Evolutionary conservation across 352 stramenopile species (phyloP).

Genomic region (Discostella stelligera): DNA sequence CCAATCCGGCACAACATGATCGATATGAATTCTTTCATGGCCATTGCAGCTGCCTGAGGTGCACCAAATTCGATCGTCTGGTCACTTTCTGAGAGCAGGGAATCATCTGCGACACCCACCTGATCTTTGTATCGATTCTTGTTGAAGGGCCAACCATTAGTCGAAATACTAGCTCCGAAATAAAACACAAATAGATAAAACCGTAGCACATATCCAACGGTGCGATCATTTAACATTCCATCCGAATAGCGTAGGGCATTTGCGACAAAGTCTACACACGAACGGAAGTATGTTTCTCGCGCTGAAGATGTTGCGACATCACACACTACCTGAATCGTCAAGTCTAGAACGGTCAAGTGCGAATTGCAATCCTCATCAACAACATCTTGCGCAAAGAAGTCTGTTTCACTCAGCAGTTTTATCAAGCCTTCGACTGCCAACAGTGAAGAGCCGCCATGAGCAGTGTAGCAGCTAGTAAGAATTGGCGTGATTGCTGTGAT

Average conservation of each 20-base stretch:
- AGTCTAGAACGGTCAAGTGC: conserved; percentile 75
- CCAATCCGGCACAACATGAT: conserved; percentile 52
- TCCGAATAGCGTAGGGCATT: conserved; percentile 58
- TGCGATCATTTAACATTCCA: conserved; percentile 66
- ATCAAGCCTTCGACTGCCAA: conserved; percentile 77
- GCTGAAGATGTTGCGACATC: conserved; percentile 76
- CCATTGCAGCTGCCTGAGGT: conserved; percentile 68
- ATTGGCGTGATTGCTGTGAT: conserved; percentile 72
- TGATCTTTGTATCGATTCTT: conserved; percentile 40
- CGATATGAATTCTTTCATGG: conserved; percentile 74
- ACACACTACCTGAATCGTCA: conserved; percentile 80
- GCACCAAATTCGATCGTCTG: conserved; percentile 51
- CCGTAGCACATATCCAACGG: conserved; percentile 74
- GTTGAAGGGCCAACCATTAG: conserved; percentile 42
- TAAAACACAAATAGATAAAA: conserved; percentile 83
- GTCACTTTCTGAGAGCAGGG: conserved; percentile 59
- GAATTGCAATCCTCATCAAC: conserved; percentile 36
- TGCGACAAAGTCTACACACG: conserved; percentile 80
- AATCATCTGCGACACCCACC: conserved; percentile 44
- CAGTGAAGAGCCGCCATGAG: conserved; percentile 77
- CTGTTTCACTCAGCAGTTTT: conserved; percentile 63
- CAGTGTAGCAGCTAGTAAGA: conserved; percentile 80
- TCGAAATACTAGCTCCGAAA: conserved; percentile 73
- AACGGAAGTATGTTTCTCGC: conserved; percentile 70
- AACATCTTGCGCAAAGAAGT: conserved; percentile 77